A percentile compares a stretch with the other conserved stretches of the same genome.
phyloP scores from a whole-genome alignment of 495 filamentous ascomycete species.

The Collariella sp. region DNA sequence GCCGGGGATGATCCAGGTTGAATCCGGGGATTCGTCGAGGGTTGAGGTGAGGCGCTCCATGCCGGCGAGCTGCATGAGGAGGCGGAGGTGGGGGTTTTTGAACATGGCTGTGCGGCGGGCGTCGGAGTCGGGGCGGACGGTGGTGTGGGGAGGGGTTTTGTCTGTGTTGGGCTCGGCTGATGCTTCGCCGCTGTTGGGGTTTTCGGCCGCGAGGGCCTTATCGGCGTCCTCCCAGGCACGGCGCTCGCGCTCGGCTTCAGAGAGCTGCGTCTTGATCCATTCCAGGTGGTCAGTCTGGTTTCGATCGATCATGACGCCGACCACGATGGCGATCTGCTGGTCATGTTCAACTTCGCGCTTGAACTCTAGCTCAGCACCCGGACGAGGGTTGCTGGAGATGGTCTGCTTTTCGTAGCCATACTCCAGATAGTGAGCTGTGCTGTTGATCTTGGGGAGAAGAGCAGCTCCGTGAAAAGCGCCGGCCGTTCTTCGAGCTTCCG shows the following conservation, averaged over 20 bases:
- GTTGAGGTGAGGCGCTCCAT: slow-evolving; percentile 56
- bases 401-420: slow-evolving; percentile 83
- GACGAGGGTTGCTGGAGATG: slow-evolving; percentile 44
- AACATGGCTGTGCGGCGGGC: slow-evolving; percentile 65
- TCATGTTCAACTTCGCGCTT: slow-evolving; percentile 55
- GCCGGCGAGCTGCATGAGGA: slow-evolving; percentile 71
- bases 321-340: slow-evolving; percentile 67
- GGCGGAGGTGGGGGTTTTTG: slow-evolving; percentile 80
- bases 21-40: slow-evolving; percentile 60
- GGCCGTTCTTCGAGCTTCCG: slow-evolving; percentile 78
- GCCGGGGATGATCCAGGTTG: slow-evolving; percentile 72
- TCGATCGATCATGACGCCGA: slow-evolving; percentile 68
- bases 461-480: slow-evolving; percentile 73
- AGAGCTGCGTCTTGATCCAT: slow-evolving; percentile 70
- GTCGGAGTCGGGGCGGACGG: slow-evolving; percentile 61
- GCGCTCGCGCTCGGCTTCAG: slow-evolving; percentile 60
- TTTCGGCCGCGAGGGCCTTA: slow-evolving; percentile 40
- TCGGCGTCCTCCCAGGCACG: slow-evolving; percentile 70
- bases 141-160: slow-evolving; percentile 32
- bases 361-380: slow-evolving; percentile 72
- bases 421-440: slow-evolving; percentile 76
- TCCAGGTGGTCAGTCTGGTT: slow-evolving; percentile 62
- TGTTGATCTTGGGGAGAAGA: slow-evolving; percentile 90
- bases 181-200: slow-evolving; percentile 19
- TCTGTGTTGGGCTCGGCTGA: slow-evolving; percentile 32